These are phyloP conservation scores for Fusarium sp. DNA, from an alignment of 2,329 filamentous ascomycete genomes.

Conservation along the genomic window DNA sequence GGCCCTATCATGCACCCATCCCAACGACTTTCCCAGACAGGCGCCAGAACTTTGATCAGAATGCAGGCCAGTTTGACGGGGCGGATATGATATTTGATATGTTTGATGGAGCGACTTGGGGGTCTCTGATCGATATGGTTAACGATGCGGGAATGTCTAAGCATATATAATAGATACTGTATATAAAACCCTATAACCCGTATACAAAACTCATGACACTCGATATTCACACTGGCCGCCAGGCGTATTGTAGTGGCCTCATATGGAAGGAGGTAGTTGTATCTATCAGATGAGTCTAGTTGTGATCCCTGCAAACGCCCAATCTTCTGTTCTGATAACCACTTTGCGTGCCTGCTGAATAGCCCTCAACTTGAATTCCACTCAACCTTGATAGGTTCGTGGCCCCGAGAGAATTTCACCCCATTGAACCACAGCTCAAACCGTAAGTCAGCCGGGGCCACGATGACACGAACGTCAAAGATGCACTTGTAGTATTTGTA, in stretches of 20 bases:
- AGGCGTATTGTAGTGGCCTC: no score
- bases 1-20: not conserved
- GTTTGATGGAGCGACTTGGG: conserved; percentile 1
- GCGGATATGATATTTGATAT: not conserved
- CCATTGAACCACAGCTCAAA: not conserved
- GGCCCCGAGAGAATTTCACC: not conserved
- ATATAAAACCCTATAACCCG: no score
- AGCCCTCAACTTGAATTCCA: not conserved
- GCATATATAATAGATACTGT: not conserved
- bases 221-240: not conserved
- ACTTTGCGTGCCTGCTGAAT: not conserved
- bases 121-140: not conserved
- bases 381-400: not conserved
- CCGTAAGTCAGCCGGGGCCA: not conserved
- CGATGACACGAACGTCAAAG: not conserved
- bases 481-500: not conserved
- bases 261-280: not conserved
- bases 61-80: not conserved
- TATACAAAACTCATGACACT: no score
- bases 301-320: not conserved
- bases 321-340: not conserved
- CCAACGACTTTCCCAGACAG: not conserved
- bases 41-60: not conserved
- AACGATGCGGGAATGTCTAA: not conserved
- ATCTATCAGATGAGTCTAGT: not conserved